These are phyloP conservation scores for Aspergillus affinis DNA, from an alignment of 495 filamentous ascomycete genomes.

Conservation along the genomic window DNA sequence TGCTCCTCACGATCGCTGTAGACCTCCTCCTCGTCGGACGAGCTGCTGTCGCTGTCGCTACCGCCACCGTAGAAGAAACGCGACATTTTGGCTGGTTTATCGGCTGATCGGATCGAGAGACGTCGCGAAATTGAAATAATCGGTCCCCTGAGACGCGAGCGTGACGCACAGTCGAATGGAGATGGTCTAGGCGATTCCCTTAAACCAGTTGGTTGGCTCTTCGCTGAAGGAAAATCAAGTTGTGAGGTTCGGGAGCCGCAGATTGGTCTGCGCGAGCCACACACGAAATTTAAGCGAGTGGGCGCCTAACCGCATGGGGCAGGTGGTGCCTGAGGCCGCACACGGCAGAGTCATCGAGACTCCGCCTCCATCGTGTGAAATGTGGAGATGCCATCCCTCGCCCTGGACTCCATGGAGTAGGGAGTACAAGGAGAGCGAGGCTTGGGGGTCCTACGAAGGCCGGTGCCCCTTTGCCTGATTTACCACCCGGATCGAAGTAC, in stretches of 20 bases:
- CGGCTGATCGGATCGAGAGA: slow-evolving; percentile 20
- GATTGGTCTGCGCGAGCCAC: slow-evolving; percentile 40
- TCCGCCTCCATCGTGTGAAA: background rate
- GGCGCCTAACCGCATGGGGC: slow-evolving; percentile 43
- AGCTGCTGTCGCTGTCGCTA: slow-evolving; percentile 74
- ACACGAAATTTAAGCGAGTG: slow-evolving; percentile 56
- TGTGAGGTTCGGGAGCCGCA: slow-evolving; percentile 41
- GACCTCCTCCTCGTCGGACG: slow-evolving; percentile 87
- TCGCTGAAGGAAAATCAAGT: slow-evolving; percentile 29
- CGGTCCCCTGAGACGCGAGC: slow-evolving; percentile 10
- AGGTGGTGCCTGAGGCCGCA: slow-evolving; percentile 8
- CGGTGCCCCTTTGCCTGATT: too few relatives aligned
- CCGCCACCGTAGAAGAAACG: slow-evolving; percentile 94
- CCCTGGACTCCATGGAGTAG: too few relatives aligned
- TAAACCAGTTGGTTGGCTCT: slow-evolving; percentile 12
- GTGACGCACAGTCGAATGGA: slow-evolving; percentile 13
- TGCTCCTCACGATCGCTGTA: slow-evolving; percentile 75
- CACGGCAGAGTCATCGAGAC: background rate
- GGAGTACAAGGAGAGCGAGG: background rate
- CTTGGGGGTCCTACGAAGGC: too few relatives aligned
- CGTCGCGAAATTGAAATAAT: slow-evolving; percentile 14
- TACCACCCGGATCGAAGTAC: background rate
- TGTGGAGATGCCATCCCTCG: background rate
- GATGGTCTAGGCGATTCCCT: slow-evolving; percentile 9
- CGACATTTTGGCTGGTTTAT: slow-evolving; percentile 55